phyloP scores from a whole-genome alignment of 805 yeast species.

The Ogataea zsoltii region DNA sequence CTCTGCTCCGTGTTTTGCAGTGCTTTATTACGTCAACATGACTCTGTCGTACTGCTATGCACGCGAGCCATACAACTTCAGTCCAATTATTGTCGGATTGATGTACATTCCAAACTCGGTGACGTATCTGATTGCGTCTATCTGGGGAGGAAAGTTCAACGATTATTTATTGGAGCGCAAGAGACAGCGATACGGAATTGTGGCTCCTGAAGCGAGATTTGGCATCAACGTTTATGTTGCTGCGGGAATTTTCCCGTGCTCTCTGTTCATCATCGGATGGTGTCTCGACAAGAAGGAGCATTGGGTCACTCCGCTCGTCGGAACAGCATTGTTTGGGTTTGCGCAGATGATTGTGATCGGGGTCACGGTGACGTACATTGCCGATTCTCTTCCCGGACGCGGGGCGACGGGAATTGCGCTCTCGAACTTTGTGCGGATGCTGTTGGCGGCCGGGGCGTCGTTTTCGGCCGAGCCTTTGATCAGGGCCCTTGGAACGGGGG shows the following conservation, averaged over 20 bases:
- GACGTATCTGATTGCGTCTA: conserved; percentile 70
- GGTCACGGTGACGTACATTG: conserved; percentile 74
- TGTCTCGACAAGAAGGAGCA: conserved; percentile 60
- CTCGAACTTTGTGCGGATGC: conserved; percentile 72
- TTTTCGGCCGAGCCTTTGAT: conserved; percentile 74
- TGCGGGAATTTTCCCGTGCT: conserved; percentile 58
- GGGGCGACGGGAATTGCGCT: conserved; percentile 90
- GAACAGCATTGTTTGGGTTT: conserved; percentile 79
- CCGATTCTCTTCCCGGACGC: conserved; percentile 81
- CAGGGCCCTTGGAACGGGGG: conserved; percentile 68
- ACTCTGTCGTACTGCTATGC: conserved; percentile 66
- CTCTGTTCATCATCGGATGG: conserved; percentile 82
- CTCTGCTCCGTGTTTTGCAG: conserved; percentile 71
- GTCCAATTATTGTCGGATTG: conserved; percentile 65
- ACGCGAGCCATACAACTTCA: conserved; percentile 67
- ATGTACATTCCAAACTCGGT: conserved; percentile 83
- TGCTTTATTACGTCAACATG: conserved; percentile 72
- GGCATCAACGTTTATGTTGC: conserved; percentile 74
- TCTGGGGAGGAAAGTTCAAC: conserved; percentile 81
- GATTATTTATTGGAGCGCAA: conserved; percentile 57
- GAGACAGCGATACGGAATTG: conserved; percentile 58
- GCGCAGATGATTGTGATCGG: conserved; percentile 85
- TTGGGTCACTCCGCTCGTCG: conserved; percentile 81
- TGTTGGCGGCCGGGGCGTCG: conserved; percentile 73
- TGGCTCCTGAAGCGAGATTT: conserved; percentile 76